phyloP scores from a whole-genome alignment of 352 stramenopile species.

The Pythium guiyangense region DNA sequence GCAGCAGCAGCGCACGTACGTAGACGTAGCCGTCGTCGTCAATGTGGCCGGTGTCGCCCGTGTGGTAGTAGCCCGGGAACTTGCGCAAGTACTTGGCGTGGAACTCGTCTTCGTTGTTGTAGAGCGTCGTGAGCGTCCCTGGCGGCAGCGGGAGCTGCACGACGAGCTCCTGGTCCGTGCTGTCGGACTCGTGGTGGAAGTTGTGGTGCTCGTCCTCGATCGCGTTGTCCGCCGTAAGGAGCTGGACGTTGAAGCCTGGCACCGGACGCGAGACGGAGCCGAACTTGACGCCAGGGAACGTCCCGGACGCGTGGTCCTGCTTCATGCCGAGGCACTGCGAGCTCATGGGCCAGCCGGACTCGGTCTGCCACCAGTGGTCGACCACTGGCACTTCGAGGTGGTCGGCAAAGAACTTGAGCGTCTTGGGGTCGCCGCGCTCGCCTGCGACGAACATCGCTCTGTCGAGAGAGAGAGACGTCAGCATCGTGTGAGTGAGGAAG shows the following conservation, averaged over 20 bases:
- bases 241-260: constrained; percentile 79
- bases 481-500: background rate
- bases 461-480: background rate
- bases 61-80: constrained; percentile 88
- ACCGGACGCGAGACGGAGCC: constrained; percentile 63
- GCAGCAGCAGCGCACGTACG: constrained; percentile 19
- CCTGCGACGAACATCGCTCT: constrained; percentile 85
- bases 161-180: constrained; percentile 57
- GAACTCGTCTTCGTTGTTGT: constrained; percentile 84
- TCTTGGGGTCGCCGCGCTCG: constrained; percentile 85
- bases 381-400: constrained; percentile 57
- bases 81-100: constrained; percentile 77
- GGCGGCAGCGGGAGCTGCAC: constrained; percentile 85
- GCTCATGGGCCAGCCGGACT: constrained; percentile 82
- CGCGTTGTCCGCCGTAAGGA: constrained; percentile 50
- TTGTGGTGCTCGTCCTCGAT: constrained; percentile 36
- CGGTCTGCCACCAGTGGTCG: constrained; percentile 92
- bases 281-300: constrained; percentile 48
- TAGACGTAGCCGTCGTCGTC: constrained; percentile 91
- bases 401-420: constrained; percentile 74
- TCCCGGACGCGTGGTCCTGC: constrained; percentile 33
- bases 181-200: constrained; percentile 47
- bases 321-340: constrained; percentile 69
- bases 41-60: constrained; percentile 82
- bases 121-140: constrained; percentile 71